Base-by-base conservation (phyloP, 768 basidiomycete genomes). In the Calocybe cyanea region DNA sequence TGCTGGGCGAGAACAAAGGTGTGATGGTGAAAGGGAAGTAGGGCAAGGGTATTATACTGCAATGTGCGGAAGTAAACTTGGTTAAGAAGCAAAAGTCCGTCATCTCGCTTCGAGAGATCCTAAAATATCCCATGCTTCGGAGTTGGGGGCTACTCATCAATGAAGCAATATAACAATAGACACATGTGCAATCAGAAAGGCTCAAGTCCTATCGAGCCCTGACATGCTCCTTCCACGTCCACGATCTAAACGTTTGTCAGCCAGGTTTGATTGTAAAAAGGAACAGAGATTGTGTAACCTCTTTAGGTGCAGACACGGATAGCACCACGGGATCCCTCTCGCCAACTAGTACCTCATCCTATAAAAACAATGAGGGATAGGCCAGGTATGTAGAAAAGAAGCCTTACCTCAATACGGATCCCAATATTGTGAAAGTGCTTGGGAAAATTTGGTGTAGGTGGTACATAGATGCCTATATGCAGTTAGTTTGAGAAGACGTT, bases 361-460 rank as follows among this genome's bases (percentile, higher is more conserved):
- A 48, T 14, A 50, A 48, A 30, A 41, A 25, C 15, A 6, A 21
- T 44, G 28, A 14, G 41, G 19, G 21, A 32, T 8, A 17, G 23
- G 40, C 11, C 43, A 45, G 23, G 20, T 13, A 31, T 46, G 18
- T 35, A 36, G 23, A 13, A 11, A 21, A 25, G 9, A 32, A 25
- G 30, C 49, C 52, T 32, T 46, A 85, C 88, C 75, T 95, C 95
- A 56, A 99, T 92, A 37, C 95, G 81, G 48, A 98, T 84, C 6
- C 90, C 92, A 21, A 96, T 77, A 52, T 92, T 87, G 55, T 95
- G 93, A 65, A 92, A 98, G 41, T 80, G 78, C 52, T 78, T 85
- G 2, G 95, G 96, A 63, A 90, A 97, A 36, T 79, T 69, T 2
- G 81, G 58, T 6, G 77, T 73, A 1, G 85, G 81, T 2, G 95